Evolutionary conservation across 495 filamentous ascomycete genomes (phyloP), one percentile per base, ranked within the genome.

Genomic region (Penicillium goetzii): DNA sequence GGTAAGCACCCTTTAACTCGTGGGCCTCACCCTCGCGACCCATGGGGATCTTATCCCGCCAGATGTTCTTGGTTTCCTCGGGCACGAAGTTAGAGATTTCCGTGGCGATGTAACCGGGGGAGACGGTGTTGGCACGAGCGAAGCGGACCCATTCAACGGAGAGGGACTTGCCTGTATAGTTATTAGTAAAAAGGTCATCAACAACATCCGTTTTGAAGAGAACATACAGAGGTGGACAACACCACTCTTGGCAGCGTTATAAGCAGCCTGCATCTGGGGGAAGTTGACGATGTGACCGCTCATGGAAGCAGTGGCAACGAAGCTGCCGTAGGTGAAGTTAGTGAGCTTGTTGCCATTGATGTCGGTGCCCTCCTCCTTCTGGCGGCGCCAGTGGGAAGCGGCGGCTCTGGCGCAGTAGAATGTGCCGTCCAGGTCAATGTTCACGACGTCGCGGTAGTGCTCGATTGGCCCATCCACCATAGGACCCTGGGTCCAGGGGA

Each of bases 101-200:
- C 0, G 92, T 97, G 26, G 84, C 85, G 63, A 96, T 95, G 73
- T 95, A 97, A 5, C 93, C 93, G 1, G 93, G 93, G 4, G 89
- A 93, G 34, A 97, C 77, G 25, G 86, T 86, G 76, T 97, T 97
- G 57, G 84, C 89, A 28, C 93, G 84, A 11, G 93, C 93, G 70
- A 92, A 96, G 30, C 87, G 88, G 23, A 90, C 85, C 92, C 92
- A 96, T 74, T 97, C 93, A 28, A 96, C 84, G 2, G 92, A 91
- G 14, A 97, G 81, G 21, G 88, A 90, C 73, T 83, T 87, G 76
- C 85, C 86, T 84, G 57, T 30, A 11, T 23, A 11, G 25, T n/a
- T 25, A 40, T 67, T 63, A 63, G 36, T 9, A 23, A 58, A 10
- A n/a, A 26, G 23, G 4, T 49, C n/a, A 12, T 54, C 12, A 25